phyloP scores from a whole-genome alignment of 139 green algal genomes.

The Chloropicon primus region DNA sequence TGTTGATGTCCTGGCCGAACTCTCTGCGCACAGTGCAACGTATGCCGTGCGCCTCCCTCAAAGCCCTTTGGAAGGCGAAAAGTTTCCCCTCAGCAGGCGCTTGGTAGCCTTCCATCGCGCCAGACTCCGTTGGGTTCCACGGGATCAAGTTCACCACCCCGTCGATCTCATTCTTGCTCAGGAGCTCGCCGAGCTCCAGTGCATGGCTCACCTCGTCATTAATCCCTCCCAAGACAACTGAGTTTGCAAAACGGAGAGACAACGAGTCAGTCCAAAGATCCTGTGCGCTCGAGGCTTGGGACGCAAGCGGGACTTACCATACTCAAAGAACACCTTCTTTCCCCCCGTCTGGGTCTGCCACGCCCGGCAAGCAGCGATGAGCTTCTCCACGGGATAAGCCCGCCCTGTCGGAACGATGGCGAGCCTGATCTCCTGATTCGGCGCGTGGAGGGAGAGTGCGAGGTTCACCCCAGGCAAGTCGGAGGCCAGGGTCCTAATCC shows the following conservation, averaged over 20 bases:
- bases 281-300: too few relatives aligned
- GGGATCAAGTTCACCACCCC: background rate
- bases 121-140: background rate
- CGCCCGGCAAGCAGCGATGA: background rate
- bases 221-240: background rate
- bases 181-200: background rate
- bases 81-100: background rate
- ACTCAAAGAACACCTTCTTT: background rate
- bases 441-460: conserved; percentile 85
- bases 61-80: background rate
- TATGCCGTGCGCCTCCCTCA: background rate
- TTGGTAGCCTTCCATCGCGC: background rate
- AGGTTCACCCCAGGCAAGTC: conserved; percentile 79
- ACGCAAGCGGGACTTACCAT: too few relatives aligned
- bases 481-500: conserved; percentile 49
- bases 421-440: conserved; percentile 65
- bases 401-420: conserved; percentile 76
- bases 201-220: background rate
- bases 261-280: too few relatives aligned
- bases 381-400: conserved; percentile 38
- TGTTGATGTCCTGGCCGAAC: background rate
- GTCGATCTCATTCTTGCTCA: background rate
- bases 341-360: background rate
- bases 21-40: background rate
- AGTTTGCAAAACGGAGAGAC: too few relatives aligned